These are phyloP conservation scores for Phytophthora niederhauseri DNA, from an alignment of 352 stramenopile genomes.

Conservation along the genomic window DNA sequence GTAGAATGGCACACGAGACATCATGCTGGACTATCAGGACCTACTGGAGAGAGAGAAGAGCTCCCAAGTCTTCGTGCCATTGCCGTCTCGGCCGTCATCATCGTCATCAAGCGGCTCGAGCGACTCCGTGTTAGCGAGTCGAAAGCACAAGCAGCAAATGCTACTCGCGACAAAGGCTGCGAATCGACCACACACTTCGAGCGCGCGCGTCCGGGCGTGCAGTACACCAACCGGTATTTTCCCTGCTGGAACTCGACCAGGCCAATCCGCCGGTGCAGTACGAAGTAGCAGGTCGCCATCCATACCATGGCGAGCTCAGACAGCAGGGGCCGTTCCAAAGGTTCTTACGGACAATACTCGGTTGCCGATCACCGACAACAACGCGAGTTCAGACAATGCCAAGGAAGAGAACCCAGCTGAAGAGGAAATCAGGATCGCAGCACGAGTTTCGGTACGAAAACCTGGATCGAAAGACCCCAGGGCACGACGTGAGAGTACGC, in stretches of 20 bases:
- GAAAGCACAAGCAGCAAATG: conserved; percentile 59
- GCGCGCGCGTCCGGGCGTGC: conserved; percentile 14
- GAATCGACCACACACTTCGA: conserved; percentile 31
- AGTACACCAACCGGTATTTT: conserved; percentile 12
- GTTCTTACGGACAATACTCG: conserved; percentile 1
- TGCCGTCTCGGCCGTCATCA: conserved; percentile 45
- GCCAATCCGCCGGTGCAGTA: conserved; percentile 24
- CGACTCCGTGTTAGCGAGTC: conserved; percentile 31
- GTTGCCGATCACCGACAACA: conserved; percentile 2
- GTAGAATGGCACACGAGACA: conserved; percentile 64
- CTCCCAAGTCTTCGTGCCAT: conserved; percentile 18
- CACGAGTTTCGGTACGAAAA: neutral
- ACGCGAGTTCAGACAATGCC: neutral
- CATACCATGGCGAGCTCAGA: conserved; percentile 38
- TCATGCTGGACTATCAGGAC: conserved; percentile 73
- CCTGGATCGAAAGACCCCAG: conserved; percentile 2
- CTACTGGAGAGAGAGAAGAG: conserved; percentile 55
- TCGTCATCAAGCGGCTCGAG: conserved; percentile 22
- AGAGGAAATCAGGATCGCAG: conserved; percentile 19
- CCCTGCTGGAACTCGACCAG: conserved; percentile 6
- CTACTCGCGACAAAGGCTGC: conserved; percentile 33
- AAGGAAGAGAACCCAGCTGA: conserved; percentile 4
- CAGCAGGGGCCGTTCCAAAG: conserved; percentile 27
- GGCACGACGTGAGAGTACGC: conserved; percentile 5
- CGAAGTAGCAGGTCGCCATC: conserved; percentile 20